Conservation (phyloP, 495 filamentous ascomycete genomes). For the Daldinia loculata region DNA sequence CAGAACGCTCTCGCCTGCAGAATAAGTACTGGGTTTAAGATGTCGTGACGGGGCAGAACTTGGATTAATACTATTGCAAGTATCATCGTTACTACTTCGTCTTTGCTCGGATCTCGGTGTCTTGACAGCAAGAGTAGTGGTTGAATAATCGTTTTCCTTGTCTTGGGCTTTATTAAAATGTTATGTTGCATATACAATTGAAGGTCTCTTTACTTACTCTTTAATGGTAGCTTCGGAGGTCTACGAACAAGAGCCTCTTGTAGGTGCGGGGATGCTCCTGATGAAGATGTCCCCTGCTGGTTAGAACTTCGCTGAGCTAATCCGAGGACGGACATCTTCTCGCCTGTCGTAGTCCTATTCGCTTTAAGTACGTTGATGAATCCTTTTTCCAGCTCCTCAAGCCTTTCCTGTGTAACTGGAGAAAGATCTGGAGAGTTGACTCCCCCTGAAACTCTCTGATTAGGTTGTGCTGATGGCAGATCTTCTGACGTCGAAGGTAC, state of each 20-base stretch:
- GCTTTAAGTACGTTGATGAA: neutral
- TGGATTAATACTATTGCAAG: neutral
- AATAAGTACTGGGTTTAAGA: conserved; percentile 17
- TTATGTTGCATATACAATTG: neutral
- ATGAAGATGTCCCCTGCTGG: neutral
- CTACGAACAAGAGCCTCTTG: neutral
- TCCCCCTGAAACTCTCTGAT: neutral
- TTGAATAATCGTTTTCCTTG: neutral
- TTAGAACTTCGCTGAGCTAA: neutral
- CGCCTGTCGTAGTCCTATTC: neutral
- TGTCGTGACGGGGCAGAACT: conserved; percentile 3
- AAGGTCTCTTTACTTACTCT: neutral
- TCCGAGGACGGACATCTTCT: conserved; percentile 5
- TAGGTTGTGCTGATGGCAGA: neutral
- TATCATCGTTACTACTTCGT: neutral
- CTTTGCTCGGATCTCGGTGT: neutral
- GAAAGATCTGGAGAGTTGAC: conserved; percentile 2
- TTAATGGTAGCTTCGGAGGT: neutral
- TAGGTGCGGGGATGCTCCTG: neutral
- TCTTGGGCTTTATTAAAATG: neutral
- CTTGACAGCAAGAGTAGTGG: neutral
- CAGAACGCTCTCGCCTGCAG: conserved; percentile 4
- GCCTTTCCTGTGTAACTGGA: conserved; percentile 3
- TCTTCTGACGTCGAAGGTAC: neutral
- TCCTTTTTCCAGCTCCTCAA: conserved; percentile 5